Percentiles rank a stretch among this genome's conserved stretches.
These are phyloP conservation scores for Filobasidium floriforme DNA, from an alignment of 768 basidiomycete species.

Conservation along the genomic window DNA sequence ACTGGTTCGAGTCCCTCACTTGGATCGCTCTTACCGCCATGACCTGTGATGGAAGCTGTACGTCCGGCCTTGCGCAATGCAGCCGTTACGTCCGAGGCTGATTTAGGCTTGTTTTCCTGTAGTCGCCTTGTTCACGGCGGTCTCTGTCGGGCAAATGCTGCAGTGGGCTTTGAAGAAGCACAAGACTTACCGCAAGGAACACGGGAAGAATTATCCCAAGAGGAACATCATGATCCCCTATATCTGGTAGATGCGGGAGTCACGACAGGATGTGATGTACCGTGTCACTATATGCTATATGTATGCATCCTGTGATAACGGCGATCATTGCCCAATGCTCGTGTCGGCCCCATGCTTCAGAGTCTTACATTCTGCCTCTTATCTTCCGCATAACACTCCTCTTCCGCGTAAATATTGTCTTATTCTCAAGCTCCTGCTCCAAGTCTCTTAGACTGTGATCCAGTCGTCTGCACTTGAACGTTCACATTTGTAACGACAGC, in stretches of 20 bases:
- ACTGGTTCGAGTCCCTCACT: slow-evolving; percentile 76
- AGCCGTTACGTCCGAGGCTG: background rate
- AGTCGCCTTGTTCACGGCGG: slow-evolving; percentile 56
- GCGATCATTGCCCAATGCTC: no score
- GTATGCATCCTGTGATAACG: no score
- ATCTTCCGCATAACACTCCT: no score
- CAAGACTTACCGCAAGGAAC: slow-evolving; percentile 79
- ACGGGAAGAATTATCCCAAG: slow-evolving; percentile 74
- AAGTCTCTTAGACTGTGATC: no score
- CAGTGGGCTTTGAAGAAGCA: slow-evolving; percentile 91
- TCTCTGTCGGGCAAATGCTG: slow-evolving; percentile 63
- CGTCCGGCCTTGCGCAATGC: slow-evolving; percentile 35
- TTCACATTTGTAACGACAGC: background rate
- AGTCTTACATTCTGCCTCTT: no score
- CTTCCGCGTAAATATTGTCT: no score
- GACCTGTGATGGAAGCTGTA: slow-evolving; percentile 70
- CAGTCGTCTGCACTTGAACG: no score
- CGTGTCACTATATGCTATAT: no score
- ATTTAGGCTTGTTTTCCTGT: background rate
- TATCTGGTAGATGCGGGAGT: slow-evolving; percentile 41
- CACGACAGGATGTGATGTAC: background rate
- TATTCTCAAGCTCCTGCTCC: no score
- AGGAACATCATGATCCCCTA: slow-evolving; percentile 77
- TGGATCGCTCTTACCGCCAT: slow-evolving; percentile 67
- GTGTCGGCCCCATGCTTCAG: no score